Evolutionary conservation across 2,329 filamentous ascomycete species (phyloP).

Genomic region (Exophiala sideris): DNA sequence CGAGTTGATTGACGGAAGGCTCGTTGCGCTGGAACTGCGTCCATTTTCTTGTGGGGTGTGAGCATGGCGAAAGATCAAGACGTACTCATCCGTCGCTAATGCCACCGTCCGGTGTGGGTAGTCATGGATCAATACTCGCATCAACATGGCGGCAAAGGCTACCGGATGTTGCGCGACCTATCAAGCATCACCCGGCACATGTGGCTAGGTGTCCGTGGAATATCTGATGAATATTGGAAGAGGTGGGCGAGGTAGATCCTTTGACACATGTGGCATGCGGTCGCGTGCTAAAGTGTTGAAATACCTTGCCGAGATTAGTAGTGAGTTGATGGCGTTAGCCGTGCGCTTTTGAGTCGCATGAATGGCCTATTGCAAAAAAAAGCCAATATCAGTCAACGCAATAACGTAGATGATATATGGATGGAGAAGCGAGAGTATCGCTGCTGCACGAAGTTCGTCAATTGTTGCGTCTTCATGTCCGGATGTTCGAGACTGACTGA

Average conservation of each 20-base stretch:
- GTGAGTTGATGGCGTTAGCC: background rate
- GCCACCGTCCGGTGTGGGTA: slow-evolving; percentile 84
- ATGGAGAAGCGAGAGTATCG: background rate
- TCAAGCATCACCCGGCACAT: slow-evolving; percentile 5
- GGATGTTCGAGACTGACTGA: background rate
- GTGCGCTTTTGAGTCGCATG: background rate
- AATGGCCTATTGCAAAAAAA: background rate
- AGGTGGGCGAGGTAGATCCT: background rate
- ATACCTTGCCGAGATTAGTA: background rate
- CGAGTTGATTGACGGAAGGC: slow-evolving; percentile 22
- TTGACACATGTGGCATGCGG: slow-evolving; percentile 1
- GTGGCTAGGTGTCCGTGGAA: background rate
- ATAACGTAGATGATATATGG: background rate
- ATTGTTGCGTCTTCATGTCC: background rate
- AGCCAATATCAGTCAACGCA: background rate
- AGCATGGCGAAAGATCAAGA: slow-evolving; percentile 80
- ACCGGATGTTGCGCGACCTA: slow-evolving; percentile 6
- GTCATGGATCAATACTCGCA: slow-evolving; percentile 80
- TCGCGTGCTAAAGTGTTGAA: background rate
- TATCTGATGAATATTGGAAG: background rate
- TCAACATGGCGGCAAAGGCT: slow-evolving; percentile 48
- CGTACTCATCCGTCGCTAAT: slow-evolving; percentile 73
- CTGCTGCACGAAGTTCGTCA: background rate
- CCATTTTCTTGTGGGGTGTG: slow-evolving; percentile 55
- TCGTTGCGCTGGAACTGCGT: slow-evolving; percentile 37